phyloP scores from a whole-genome alignment of 192 early-diverging fungal species.

The Coemansia erecta region DNA sequence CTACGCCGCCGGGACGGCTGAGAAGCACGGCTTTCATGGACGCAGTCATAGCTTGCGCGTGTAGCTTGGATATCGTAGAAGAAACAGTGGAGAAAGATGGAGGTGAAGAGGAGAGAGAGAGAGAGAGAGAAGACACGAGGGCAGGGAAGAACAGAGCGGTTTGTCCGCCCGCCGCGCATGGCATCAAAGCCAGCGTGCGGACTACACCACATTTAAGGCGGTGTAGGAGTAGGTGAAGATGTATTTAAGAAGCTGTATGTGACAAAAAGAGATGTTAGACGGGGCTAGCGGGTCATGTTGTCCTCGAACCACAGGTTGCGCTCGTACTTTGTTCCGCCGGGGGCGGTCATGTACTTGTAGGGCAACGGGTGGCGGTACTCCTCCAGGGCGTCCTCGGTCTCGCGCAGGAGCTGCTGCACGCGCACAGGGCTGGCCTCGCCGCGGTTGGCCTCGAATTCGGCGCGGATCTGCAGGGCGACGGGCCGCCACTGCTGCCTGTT shows the following conservation, averaged over 20 bases:
- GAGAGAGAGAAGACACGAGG: too few species aligned
- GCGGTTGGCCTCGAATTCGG: constrained; percentile 80
- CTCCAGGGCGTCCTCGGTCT: constrained; percentile 72
- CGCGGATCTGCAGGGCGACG: constrained; percentile 80
- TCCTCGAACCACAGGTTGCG: constrained; percentile 56
- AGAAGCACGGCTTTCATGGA: constrained; percentile 54
- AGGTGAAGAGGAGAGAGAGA: neutral
- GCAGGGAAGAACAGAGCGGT: too few species aligned
- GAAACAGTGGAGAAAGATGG: too few species aligned
- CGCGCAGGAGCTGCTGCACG: constrained; percentile 61
- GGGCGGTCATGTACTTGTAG: constrained; percentile 63
- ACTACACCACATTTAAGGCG: too few species aligned
- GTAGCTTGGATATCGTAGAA: neutral
- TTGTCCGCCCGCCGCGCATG: neutral
- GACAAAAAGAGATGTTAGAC: too few species aligned
- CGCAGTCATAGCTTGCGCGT: neutral
- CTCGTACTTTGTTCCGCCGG: constrained; percentile 54
- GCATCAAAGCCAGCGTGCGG: neutral
- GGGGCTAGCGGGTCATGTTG: constrained; percentile 28
- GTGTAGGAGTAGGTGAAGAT: too few species aligned
- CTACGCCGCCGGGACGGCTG: constrained; percentile 51
- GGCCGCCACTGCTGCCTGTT: constrained; percentile 74
- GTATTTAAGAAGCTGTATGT: too few species aligned
- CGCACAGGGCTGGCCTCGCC: constrained; percentile 70
- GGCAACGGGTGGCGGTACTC: constrained; percentile 79